Evolutionary conservation across 2,329 filamentous ascomycete species (phyloP).

Genomic region (Talaromyces sp.): DNA sequence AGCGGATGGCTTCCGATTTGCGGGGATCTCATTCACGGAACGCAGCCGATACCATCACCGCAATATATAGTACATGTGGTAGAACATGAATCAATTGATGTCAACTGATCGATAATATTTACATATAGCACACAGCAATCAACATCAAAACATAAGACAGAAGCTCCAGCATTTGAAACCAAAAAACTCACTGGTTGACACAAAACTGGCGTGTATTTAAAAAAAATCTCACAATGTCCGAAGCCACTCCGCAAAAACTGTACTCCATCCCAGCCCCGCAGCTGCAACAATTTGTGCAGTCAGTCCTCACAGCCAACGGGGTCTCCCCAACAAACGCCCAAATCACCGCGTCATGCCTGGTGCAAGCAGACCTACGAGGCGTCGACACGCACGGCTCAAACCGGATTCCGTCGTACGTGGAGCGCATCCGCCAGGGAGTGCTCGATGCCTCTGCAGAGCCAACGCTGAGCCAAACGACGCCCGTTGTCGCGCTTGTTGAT

Average conservation of each 20-base stretch:
- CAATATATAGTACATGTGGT: neutral
- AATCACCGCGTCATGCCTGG: constrained; percentile 62
- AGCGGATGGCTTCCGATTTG: neutral
- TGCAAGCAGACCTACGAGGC: constrained; percentile 70
- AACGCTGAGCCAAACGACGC: constrained; percentile 57
- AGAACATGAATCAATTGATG: neutral
- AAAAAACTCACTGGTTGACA: neutral
- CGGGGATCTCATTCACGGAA: neutral
- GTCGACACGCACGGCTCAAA: constrained; percentile 77
- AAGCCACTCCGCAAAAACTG: neutral
- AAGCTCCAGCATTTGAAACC: neutral
- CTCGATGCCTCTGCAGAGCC: constrained; percentile 59
- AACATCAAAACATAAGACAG: neutral
- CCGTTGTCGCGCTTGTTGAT: constrained; percentile 63
- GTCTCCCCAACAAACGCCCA: constrained; percentile 55
- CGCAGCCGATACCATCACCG: neutral
- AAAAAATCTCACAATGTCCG: neutral
- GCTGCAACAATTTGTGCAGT: constrained; percentile 20
- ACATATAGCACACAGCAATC: neutral
- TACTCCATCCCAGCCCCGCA: neutral
- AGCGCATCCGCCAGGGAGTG: constrained; percentile 64
- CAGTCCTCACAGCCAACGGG: constrained; percentile 41
- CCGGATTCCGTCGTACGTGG: constrained; percentile 71
- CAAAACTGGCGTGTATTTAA: neutral
- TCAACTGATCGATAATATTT: neutral